Evolutionary conservation across 768 basidiomycete genomes (phyloP).

Genomic region (Scleroderma bovista): DNA sequence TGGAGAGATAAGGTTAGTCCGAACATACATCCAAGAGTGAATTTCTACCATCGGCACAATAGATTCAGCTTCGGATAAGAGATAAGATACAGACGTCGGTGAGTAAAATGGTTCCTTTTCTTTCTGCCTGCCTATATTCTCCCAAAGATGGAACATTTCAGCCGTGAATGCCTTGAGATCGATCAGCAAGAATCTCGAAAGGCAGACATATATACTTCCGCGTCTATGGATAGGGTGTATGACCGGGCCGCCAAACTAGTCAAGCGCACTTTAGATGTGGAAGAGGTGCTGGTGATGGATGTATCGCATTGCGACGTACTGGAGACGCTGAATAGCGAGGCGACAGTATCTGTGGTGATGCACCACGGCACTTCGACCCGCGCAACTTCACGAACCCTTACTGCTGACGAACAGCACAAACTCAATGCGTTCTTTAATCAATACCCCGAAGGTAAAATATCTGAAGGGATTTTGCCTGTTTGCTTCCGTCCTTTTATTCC

Average conservation of each 20-base stretch:
- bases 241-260: constrained; percentile 87
- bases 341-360: constrained; percentile 60
- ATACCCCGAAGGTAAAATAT: constrained; percentile 81
- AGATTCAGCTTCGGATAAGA: constrained; percentile 87
- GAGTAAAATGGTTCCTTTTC: constrained; percentile 18
- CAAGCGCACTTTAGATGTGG: constrained; percentile 84
- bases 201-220: constrained; percentile 20
- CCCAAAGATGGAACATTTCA: constrained; percentile 87
- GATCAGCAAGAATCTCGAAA: constrained; percentile 42
- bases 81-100: constrained; percentile 90
- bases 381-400: constrained; percentile 50
- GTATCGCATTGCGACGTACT: constrained; percentile 86
- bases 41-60: neutral
- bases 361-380: constrained; percentile 59
- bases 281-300: constrained; percentile 89
- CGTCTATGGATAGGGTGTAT: constrained; percentile 84
- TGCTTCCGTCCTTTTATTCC: constrained; percentile 82
- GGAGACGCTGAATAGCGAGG: constrained; percentile 59
- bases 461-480: constrained; percentile 80
- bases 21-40: neutral
- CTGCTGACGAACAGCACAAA: constrained; percentile 65
- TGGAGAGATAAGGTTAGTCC: constrained; percentile 82
- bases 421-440: constrained; percentile 74
- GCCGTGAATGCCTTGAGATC: constrained; percentile 89
- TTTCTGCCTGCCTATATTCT: neutral